Evolutionary conservation across 2,329 filamentous ascomycete genomes (phyloP).

Genomic region (Aspergillus aculeatinus): DNA sequence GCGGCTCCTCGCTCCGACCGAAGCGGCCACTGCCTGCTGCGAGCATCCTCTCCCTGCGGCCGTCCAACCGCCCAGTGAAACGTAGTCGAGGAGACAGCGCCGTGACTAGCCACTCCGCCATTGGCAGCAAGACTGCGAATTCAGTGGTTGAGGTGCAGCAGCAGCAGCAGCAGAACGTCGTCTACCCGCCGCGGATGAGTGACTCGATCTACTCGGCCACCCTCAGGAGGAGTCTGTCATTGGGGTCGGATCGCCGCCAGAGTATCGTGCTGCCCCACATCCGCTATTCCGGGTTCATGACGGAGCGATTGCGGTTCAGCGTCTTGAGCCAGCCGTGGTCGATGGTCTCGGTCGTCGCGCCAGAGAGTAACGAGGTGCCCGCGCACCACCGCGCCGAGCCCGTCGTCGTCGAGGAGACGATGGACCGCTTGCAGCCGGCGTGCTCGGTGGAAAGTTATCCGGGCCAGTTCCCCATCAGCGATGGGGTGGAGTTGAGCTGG

Average conservation of each 20-base stretch:
- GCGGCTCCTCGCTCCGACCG: background rate
- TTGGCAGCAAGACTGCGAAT: no score
- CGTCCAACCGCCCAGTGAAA: background rate
- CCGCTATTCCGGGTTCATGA: slow-evolving; percentile 15
- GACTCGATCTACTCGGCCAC: slow-evolving; percentile 24
- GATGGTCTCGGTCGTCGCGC: slow-evolving; percentile 14
- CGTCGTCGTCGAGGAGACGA: background rate
- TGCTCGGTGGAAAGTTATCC: slow-evolving; percentile 33
- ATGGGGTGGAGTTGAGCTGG: slow-evolving; percentile 25
- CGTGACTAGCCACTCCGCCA: background rate
- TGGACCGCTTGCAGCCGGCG: slow-evolving; percentile 14
- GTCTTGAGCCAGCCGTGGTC: slow-evolving; percentile 12
- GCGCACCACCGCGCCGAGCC: slow-evolving; percentile 8
- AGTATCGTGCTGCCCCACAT: slow-evolving; percentile 13
- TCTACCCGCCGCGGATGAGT: slow-evolving; percentile 13
- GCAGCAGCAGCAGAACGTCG: background rate
- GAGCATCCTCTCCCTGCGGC: background rate
- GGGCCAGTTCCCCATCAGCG: slow-evolving; percentile 35
- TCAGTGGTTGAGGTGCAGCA: no score
- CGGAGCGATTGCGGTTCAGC: slow-evolving; percentile 14
- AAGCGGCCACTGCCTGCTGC: background rate
- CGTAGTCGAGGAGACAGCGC: background rate
- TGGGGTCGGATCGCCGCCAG: slow-evolving; percentile 12
- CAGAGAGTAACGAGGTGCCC: slow-evolving; percentile 10
- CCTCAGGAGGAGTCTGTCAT: slow-evolving; percentile 13